Evolutionary conservation across 495 filamentous ascomycete species (phyloP).

Genomic region (Clavariopsis aquatica): DNA sequence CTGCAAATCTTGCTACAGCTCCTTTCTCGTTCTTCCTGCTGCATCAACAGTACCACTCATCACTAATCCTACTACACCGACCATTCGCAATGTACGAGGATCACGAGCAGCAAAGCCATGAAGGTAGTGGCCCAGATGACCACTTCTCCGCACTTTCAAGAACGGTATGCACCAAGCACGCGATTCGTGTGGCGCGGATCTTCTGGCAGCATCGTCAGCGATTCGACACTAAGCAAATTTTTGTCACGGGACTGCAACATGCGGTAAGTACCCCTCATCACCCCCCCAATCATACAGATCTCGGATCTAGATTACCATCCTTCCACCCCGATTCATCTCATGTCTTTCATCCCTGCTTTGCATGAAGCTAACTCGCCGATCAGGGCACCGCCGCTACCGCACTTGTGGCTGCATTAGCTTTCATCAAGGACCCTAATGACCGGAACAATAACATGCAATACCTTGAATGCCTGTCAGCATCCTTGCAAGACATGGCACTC

Average conservation of each 20-base stretch:
- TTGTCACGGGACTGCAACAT: constrained; percentile 52
- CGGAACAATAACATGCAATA: constrained; percentile 45
- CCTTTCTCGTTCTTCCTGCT: constrained; percentile 55
- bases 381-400: constrained; percentile 52
- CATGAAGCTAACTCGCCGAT: constrained; percentile 16
- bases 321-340: neutral
- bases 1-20: constrained; percentile 52
- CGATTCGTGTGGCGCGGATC: constrained; percentile 53
- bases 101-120: constrained; percentile 20
- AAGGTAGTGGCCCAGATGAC: constrained; percentile 44
- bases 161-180: constrained; percentile 55
- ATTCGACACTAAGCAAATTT: constrained; percentile 52
- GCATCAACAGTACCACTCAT: constrained; percentile 56
- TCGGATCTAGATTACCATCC: neutral
- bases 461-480: constrained; percentile 41
- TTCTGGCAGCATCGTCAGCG: constrained; percentile 56
- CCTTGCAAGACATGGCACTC: constrained; percentile 42
- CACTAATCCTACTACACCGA: constrained; percentile 53
- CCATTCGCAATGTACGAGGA: constrained; percentile 53
- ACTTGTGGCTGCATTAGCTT: constrained; percentile 53
- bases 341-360: neutral
- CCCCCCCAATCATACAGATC: constrained; percentile 8
- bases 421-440: constrained; percentile 49
- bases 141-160: constrained; percentile 48
- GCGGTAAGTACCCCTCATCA: constrained; percentile 35